A percentile compares a stretch with the other conserved stretches of the same genome.
phyloP scores from a whole-genome alignment of 495 filamentous ascomycete species.

The Trichocladium uniseriatum region DNA sequence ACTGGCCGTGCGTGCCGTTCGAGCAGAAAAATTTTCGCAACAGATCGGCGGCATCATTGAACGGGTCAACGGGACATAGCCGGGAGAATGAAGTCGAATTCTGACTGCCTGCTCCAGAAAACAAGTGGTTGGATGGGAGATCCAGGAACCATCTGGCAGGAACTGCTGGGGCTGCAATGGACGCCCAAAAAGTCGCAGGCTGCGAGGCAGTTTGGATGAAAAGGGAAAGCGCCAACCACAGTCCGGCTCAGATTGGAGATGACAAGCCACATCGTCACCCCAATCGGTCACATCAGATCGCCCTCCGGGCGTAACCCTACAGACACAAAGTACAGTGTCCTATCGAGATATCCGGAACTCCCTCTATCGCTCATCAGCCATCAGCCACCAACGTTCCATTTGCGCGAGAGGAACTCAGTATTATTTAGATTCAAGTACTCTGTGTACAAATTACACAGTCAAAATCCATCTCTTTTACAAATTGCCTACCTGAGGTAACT shows the following conservation, averaged over 20 bases:
- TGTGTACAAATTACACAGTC: too few species aligned
- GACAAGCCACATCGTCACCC: conserved; percentile 9
- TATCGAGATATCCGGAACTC: not conserved
- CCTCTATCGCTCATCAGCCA: not conserved
- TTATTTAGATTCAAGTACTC: too few species aligned
- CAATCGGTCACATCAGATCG: conserved; percentile 6
- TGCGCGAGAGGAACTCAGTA: too few species aligned
- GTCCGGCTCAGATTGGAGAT: conserved; percentile 11
- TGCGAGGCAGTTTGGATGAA: conserved; percentile 2
- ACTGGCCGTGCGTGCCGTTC: not conserved
- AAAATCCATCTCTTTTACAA: too few species aligned
- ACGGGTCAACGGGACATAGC: not conserved
- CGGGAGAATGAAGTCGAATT: not conserved
- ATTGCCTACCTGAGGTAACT: too few species aligned
- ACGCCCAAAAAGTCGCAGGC: not conserved
- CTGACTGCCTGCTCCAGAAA: not conserved
- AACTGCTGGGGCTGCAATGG: not conserved
- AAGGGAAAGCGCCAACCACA: conserved; percentile 9
- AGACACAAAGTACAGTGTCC: too few species aligned
- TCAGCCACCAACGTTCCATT: not conserved
- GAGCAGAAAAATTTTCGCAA: conserved; percentile 2
- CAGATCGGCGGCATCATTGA: conserved; percentile 1
- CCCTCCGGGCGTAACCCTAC: too few species aligned
- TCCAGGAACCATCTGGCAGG: too few species aligned
- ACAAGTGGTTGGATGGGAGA: too few species aligned